Conservation (phyloP, 2,329 filamentous ascomycete species). For the Talaromyces marneffei region DNA sequence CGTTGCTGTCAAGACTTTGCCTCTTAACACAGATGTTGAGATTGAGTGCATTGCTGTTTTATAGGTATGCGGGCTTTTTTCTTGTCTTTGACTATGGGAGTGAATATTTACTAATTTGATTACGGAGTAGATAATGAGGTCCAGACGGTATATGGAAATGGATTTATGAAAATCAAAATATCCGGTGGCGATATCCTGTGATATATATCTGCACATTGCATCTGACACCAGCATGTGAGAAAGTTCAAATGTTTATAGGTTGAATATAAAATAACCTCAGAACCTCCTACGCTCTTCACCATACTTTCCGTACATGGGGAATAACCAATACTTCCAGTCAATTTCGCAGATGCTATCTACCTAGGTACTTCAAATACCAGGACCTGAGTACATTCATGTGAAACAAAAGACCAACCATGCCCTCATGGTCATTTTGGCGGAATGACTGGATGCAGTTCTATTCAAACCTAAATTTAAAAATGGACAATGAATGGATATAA, state of each 20-base stretch:
- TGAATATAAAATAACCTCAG: neutral
- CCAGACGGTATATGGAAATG: neutral
- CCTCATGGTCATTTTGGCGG: too few relatives aligned
- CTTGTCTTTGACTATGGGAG: neutral
- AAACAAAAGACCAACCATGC: too few relatives aligned
- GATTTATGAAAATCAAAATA: neutral
- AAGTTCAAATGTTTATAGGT: conserved; percentile 7
- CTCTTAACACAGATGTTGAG: conserved; percentile 80
- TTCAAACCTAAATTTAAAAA: too few relatives aligned
- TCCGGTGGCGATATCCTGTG: neutral
- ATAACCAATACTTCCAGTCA: too few relatives aligned
- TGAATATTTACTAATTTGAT: neutral
- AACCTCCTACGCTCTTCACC: too few relatives aligned
- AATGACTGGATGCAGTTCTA: too few relatives aligned
- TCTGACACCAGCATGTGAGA: neutral
- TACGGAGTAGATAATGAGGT: neutral
- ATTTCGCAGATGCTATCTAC: too few relatives aligned
- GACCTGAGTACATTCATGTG: too few relatives aligned
- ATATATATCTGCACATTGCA: neutral
- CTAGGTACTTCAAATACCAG: too few relatives aligned
- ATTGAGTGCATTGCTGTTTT: conserved; percentile 80
- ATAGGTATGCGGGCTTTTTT: conserved; percentile 28
- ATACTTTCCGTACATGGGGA: too few relatives aligned
- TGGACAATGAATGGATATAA: neutral
- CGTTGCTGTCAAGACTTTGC: conserved; percentile 82